Evolutionary conservation across 257 asterid genomes (phyloP), one percentile per base, ranked within the genome.

Genomic region (Verbascum thapsus): DNA sequence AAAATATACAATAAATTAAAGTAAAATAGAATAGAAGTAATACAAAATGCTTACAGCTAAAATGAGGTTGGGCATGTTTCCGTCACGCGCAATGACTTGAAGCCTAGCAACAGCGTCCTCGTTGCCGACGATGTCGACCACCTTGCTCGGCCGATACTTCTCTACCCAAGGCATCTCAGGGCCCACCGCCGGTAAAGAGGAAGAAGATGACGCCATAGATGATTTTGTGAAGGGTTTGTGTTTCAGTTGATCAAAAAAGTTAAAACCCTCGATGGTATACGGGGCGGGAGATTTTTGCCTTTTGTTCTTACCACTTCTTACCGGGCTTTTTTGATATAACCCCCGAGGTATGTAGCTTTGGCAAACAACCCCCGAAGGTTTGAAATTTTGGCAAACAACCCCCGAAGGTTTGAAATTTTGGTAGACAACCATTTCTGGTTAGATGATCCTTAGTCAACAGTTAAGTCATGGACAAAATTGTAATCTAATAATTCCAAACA

Each of bases 161-260:
- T 94, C 97, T 9, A 92, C 96, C 99, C 99, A 92, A 10, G 99
- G 99, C 23, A 90, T 87, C 12, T 83, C 94, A 2, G 97, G 95
- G 0, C 79, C 94, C 51, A 67, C 30, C 1, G 68, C 20, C 1
- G 64, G n/a, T 1, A 78, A 72, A 0, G 89, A 70, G 16, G 95
- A 78, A 15, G 96, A 84, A 7, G 85, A 74, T 0, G 98, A 85
- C 12, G 96, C 91, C 95, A 86, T 85, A 57, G 23, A 38, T 61
- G 73, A 42, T 7, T 66, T 22, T 26, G 32, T 26, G 32, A 23
- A 12, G 8, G 4, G 19, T 55, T 10, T 23, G 7, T 40, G 3
- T 37, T 6, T 35, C 2, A 2, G 2, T 8, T 20, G 10, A 5
- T n/a, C n/a, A n/a, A n/a, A n/a, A n/a, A n/a, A n/a, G n/a, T n/a